Conservation (phyloP, 768 basidiomycete species). For the Termitomyces sp. region DNA sequence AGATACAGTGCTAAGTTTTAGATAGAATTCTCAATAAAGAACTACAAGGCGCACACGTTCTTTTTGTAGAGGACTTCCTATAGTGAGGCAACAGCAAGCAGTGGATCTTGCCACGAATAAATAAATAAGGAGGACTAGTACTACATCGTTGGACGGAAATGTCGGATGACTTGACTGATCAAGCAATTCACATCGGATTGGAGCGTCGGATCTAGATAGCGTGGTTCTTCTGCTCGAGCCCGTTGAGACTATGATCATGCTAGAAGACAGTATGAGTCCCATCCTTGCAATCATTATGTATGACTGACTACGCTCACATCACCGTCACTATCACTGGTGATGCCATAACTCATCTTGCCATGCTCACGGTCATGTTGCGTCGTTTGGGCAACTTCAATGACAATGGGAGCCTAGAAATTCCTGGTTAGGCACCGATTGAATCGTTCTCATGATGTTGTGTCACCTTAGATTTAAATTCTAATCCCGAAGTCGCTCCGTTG, state of each 20-base stretch:
- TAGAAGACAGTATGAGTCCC: background rate
- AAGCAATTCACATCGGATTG: background rate
- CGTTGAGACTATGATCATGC: background rate
- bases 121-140: background rate
- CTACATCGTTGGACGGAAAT: background rate
- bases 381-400: conserved; percentile 10
- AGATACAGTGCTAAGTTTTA: conserved; percentile 8
- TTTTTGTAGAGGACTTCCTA: too few relatives aligned
- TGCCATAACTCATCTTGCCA: conserved; percentile 3
- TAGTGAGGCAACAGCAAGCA: background rate
- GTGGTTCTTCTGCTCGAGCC: background rate
- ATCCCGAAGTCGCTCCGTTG: background rate
- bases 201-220: background rate
- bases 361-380: background rate
- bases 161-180: too few relatives aligned
- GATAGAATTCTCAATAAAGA: background rate
- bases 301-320: background rate
- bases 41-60: background rate
- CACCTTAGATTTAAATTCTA: conserved; percentile 12
- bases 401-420: conserved; percentile 3
- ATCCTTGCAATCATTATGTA: background rate
- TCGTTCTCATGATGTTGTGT: background rate
- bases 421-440: background rate
- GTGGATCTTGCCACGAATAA: too few relatives aligned
- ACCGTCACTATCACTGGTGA: background rate